These are phyloP conservation scores for Gossypioides kirkii DNA, from an alignment of 345 rosid genomes.

Conservation along the genomic window DNA sequence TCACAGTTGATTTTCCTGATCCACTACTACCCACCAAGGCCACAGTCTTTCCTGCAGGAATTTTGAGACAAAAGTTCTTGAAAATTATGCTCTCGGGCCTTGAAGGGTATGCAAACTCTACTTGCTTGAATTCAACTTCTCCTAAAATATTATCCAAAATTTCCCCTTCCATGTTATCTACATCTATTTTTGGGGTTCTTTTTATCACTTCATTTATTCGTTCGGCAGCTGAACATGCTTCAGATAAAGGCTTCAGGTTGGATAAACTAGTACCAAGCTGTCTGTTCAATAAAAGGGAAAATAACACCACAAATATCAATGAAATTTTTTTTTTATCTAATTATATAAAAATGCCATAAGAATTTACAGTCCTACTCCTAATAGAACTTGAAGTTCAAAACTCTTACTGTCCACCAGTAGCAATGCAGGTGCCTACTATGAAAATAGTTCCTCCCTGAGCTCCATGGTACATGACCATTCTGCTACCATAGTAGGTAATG, in stretches of 20 bases:
- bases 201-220: slow-evolving; percentile 53
- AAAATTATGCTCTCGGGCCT: slow-evolving; percentile 56
- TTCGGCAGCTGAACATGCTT: slow-evolving; percentile 62
- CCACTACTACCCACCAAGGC: slow-evolving; percentile 92
- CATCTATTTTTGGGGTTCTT: slow-evolving; percentile 71
- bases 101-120: slow-evolving; percentile 72
- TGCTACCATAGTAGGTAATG: slow-evolving; percentile 59
- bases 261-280: slow-evolving; percentile 65
- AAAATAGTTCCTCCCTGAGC: slow-evolving; percentile 70
- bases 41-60: slow-evolving; percentile 69
- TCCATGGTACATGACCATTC: slow-evolving; percentile 76
- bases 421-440: slow-evolving; percentile 44
- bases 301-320: background rate
- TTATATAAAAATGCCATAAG: background rate
- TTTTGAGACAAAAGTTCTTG: slow-evolving; percentile 41
- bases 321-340: background rate
- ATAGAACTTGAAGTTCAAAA: background rate
- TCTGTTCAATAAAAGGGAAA: slow-evolving; percentile 24
- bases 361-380: background rate
- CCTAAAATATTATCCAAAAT: slow-evolving; percentile 41
- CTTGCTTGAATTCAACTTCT: slow-evolving; percentile 54
- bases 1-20: slow-evolving; percentile 80
- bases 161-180: slow-evolving; percentile 46
- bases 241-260: slow-evolving; percentile 61
- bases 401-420: slow-evolving; percentile 69